phyloP scores from a whole-genome alignment of 169 alveolate genomes.

The Cryptosporidium meleagridis region DNA sequence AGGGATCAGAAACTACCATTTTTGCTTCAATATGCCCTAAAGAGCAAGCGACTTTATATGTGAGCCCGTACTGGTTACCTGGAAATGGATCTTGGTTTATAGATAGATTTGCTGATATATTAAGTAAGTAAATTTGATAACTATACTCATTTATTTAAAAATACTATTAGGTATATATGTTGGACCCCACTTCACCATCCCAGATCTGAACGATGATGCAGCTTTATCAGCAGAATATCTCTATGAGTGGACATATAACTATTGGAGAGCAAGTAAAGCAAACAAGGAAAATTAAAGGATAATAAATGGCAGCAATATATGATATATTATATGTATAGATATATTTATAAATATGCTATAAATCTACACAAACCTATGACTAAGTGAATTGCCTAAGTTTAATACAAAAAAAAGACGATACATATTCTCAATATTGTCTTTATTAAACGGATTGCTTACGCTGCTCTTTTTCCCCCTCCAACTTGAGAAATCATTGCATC shows the following conservation, averaged over 20 bases:
- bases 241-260: slow-evolving; percentile 55
- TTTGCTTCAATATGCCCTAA: slow-evolving; percentile 58
- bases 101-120: slow-evolving; percentile 38
- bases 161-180: slow-evolving; percentile 19
- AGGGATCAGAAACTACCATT: slow-evolving; percentile 68
- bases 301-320: not conserved
- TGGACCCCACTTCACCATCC: slow-evolving; percentile 58
- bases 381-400: not conserved
- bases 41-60: slow-evolving; percentile 59
- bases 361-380: not conserved
- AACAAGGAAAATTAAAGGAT: not conserved
- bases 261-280: not conserved
- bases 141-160: not conserved
- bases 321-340: not conserved
- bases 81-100: slow-evolving; percentile 67
- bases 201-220: slow-evolving; percentile 58
- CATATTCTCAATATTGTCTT: not conserved
- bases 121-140: slow-evolving; percentile 12
- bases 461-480: slow-evolving; percentile 87
- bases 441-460: not conserved
- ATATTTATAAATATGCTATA: not conserved
- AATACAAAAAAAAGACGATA: not conserved
- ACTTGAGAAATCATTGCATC: slow-evolving; percentile 99
- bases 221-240: slow-evolving; percentile 64
- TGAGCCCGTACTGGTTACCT: slow-evolving; percentile 72